Evolutionary conservation across 129 eudicot species (phyloP), one percentile per base, ranked within the genome.

Genomic region (Flaveria ramosissima): DNA sequence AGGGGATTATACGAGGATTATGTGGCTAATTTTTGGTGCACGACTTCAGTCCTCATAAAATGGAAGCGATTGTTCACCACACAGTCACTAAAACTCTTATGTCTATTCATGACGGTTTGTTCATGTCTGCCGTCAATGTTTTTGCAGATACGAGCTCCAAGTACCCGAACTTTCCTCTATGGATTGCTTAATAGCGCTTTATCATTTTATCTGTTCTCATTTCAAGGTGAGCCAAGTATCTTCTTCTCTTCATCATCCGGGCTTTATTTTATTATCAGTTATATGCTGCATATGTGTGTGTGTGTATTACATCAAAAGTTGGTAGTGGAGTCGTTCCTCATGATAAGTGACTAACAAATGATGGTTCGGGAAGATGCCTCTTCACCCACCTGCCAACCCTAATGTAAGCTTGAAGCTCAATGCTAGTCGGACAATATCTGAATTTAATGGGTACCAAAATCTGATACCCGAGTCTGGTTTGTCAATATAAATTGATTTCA

Each of bases 1-100:
- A 94, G 99, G 87, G 99, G 99, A 60, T 81, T 94, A 74, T 94
- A 91, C 24, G 99, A 94, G 83, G 97, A 94, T 72, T 94, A 94
- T 48, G 99, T 94, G 64, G 99, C 99, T 70, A 94, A 91, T 69
- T 91, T 94, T 78, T 94, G 98, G 97, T 94, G 98, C 80, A 84
- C 98, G 45, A 82, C 97, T 61, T 89, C 98, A 15, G 81, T 89
- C 26, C 57, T 91, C 10, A 65, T 94, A 13, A 94, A 94, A 72
- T 94, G 97, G 98, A 94, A 94, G 79, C 85, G 87, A 73, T 76
- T 94, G 79, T 89, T 94, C 81, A 69, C 87, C 42, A 87, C 86
- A 15, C 88, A 75, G 19, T 80, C 89, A 14, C 86, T 91, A 59
- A 91, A 85, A 80, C 84, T 91, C 76, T 72, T 94, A 57, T 80